Conservation (phyloP, 2,329 filamentous ascomycete species). For the Nannizziopsis barbatae region DNA sequence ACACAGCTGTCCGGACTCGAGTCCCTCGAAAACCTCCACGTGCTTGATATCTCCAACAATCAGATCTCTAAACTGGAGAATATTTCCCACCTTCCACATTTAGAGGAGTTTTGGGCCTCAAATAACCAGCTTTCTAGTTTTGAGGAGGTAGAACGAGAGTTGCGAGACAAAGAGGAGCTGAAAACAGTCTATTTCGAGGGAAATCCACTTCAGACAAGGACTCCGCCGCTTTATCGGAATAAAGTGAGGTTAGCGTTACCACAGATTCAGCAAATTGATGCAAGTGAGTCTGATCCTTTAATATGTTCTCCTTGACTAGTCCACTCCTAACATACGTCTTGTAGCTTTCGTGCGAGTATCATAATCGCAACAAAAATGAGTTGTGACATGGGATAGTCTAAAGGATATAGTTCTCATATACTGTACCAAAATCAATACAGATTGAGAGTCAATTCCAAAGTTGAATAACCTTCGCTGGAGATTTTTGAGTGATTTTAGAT, state of each 20-base stretch:
- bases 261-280: conserved; percentile 86
- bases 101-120: conserved; percentile 92
- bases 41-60: conserved; percentile 86
- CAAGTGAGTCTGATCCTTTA: conserved; percentile 56
- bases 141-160: conserved; percentile 61
- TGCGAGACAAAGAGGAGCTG: conserved; percentile 67
- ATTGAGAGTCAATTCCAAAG: too few relatives aligned
- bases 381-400: background rate
- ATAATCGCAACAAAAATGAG: background rate
- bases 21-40: conserved; percentile 53
- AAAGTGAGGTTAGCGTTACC: conserved; percentile 83
- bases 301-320: background rate
- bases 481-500: too few relatives aligned
- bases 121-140: conserved; percentile 76
- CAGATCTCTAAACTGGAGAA: conserved; percentile 64
- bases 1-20: conserved; percentile 64
- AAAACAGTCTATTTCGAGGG: conserved; percentile 94
- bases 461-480: too few relatives aligned
- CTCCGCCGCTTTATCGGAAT: conserved; percentile 81
- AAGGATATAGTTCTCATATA: background rate
- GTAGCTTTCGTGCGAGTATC: conserved; percentile 7
- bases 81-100: conserved; percentile 53
- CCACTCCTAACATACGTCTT: background rate
- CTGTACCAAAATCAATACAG: background rate
- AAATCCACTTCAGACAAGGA: conserved; percentile 71